phyloP scores from a whole-genome alignment of 169 alveolate species.

The Plasmodium ovale region DNA sequence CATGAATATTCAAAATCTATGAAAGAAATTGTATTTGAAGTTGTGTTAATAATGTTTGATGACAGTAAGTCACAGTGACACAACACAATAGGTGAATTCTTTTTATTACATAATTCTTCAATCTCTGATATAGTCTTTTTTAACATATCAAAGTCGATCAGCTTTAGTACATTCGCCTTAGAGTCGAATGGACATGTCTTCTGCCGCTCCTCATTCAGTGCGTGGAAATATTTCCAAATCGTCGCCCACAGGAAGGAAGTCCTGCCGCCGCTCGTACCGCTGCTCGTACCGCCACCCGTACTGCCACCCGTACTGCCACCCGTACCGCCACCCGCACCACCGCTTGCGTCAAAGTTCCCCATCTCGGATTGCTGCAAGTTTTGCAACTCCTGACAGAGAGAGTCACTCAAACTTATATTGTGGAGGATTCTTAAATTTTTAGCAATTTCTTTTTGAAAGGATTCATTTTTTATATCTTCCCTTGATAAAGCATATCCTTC shows the following conservation, averaged over 20 bases:
- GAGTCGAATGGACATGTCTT: background rate
- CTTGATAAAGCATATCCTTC: constrained; percentile 81
- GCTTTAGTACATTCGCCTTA: constrained; percentile 37
- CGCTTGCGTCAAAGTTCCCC: too few relatives aligned
- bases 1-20: constrained; percentile 86
- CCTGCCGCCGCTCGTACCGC: constrained; percentile 30
- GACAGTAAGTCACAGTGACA: constrained; percentile 84
- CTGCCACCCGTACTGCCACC: background rate
- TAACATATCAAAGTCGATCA: constrained; percentile 18
- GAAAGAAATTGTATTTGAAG: constrained; percentile 63
- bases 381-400: constrained; percentile 60
- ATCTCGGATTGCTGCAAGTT: constrained; percentile 15
- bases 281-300: background rate
- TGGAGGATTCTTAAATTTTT: constrained; percentile 76
- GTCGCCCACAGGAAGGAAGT: constrained; percentile 81
- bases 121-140: constrained; percentile 39
- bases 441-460: constrained; percentile 78
- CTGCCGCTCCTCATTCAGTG: constrained; percentile 44
- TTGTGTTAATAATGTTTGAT: constrained; percentile 78
- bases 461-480: constrained; percentile 77
- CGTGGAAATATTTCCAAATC: constrained; percentile 80
- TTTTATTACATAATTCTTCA: constrained; percentile 75
- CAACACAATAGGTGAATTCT: constrained; percentile 83
- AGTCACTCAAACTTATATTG: constrained; percentile 62
- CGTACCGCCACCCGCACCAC: background rate